Base-by-base conservation (phyloP, 2,329 filamentous ascomycete species). In the Nectriaceae sp. region DNA sequence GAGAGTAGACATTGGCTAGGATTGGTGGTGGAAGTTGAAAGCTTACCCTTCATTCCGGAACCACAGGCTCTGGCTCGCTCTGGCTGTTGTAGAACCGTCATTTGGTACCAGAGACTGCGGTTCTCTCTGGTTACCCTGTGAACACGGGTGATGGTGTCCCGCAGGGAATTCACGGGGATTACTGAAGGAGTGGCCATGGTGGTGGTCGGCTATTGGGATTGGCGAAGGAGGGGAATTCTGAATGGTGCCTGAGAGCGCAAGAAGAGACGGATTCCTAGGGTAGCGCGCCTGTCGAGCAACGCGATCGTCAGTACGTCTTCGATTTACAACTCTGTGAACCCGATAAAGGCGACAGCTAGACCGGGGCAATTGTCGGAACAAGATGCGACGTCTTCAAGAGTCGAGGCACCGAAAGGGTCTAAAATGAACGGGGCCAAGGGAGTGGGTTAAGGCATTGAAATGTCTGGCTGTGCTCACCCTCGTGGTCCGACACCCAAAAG, bases 41-140 rank as follows among this genome's bases (percentile, higher is more conserved):
- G 61, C 87, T 72, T 79, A 96, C 90, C 96, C 75, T 97, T 97
- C 45, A 90, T 90, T 51, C 94, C 94, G 46, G 91, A 92, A 64
- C 94, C 94, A 70, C 94, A 99, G 46, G 94, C 94, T 76, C 94
- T 83, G 42, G 94, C 93, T 63, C 92, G 89, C 73, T 96, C 88
- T 18, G 94, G 94, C 69, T 97, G 90, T 72, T 99, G 94, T 61
- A 97, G 85, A 47, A 97, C 91, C 50, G 83, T 84, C 69, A 97
- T 76, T 56, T 82, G 78, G 70, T 97, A 97, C 65, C 84, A 90
- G 58, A 97, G 80, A 54, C 78, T 84, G 59, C 89, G 84, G 53
- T 89, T 89, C 61, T 88, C 85, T 60, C 84, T 84, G 36, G 90
- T 96, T 44, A 64, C 56, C 40, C 71, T 69, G 42, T 71, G 68